A percentile compares a stretch with the other conserved stretches of the same genome.
phyloP scores from a whole-genome alignment of 306 rosid genomes.

The Begonia loranthoides region DNA sequence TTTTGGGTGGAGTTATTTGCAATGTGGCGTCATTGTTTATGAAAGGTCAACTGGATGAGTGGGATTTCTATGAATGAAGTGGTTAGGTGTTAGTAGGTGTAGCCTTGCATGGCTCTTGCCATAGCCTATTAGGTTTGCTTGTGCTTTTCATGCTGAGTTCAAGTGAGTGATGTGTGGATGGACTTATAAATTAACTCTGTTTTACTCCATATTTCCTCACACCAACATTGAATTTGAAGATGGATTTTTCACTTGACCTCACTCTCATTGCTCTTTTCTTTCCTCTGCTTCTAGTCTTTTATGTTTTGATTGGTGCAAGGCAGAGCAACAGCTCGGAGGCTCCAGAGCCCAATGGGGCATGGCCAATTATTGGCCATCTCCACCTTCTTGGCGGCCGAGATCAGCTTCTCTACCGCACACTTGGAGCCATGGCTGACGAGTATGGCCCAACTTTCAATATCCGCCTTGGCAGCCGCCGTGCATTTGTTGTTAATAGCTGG shows the following conservation, averaged over 20 bases:
- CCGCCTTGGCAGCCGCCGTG: constrained; percentile 24
- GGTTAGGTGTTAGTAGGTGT: too few relatives aligned
- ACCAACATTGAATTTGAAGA: not conserved
- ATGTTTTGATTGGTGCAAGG: not conserved
- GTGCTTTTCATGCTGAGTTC: too few relatives aligned
- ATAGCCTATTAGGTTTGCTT: too few relatives aligned
- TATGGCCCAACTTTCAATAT: constrained; percentile 40
- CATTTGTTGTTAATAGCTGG: constrained; percentile 40
- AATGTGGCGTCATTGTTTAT: too few relatives aligned
- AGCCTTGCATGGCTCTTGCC: too few relatives aligned
- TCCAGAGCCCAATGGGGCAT: constrained; percentile 22
- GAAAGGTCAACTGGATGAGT: too few relatives aligned
- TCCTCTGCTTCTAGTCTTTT: constrained; percentile 9
- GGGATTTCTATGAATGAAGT: too few relatives aligned
- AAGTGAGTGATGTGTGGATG: too few relatives aligned
- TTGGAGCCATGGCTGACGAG: constrained; percentile 36
- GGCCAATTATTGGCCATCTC: constrained; percentile 46
- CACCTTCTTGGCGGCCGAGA: constrained; percentile 31
- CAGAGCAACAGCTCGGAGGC: constrained; percentile 14
- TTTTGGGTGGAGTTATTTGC: too few relatives aligned
- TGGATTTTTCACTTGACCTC: not conserved
- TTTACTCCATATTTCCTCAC: not conserved
- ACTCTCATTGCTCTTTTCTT: constrained; percentile 2
- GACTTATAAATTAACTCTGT: not conserved
- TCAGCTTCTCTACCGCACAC: constrained; percentile 31